Percentiles rank a stretch among this genome's conserved stretches.
phyloP scores from a whole-genome alignment of 192 early-diverging fungal genomes.

The Podochytrium sp. region DNA sequence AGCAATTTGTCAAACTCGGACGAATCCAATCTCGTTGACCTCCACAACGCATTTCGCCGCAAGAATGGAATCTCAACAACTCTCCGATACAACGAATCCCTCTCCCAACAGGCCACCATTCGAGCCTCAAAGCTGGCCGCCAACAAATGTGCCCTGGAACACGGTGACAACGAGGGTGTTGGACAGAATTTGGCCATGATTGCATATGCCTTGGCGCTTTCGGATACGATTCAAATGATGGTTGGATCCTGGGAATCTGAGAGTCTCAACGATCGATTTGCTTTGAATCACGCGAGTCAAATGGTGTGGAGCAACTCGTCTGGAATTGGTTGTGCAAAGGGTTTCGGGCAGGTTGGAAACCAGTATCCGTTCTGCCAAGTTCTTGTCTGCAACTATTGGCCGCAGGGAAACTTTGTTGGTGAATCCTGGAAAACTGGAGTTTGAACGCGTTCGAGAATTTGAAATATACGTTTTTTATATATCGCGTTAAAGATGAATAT shows the following conservation, averaged over 20 bases:
- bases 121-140: background rate
- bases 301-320: too few species aligned
- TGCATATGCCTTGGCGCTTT: background rate
- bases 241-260: background rate
- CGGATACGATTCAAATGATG: background rate
- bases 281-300: background rate
- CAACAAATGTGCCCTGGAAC: background rate
- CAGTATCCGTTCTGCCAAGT: conserved; percentile 17
- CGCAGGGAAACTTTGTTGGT: conserved; percentile 1
- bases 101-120: background rate
- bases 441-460: too few species aligned
- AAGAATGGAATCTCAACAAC: background rate
- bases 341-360: too few species aligned
- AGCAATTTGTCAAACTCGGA: too few species aligned
- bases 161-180: background rate
- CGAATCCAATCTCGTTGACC: too few species aligned
- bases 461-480: too few species aligned
- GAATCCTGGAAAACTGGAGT: background rate
- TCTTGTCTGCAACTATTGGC: conserved; percentile 8
- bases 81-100: background rate
- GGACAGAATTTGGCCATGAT: background rate
- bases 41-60: too few species aligned
- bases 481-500: conserved; percentile 1
- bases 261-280: background rate
- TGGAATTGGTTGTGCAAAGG: too few species aligned